phyloP scores from a whole-genome alignment of 2,329 filamentous ascomycete genomes.

The Plenodomus biglobosus region DNA sequence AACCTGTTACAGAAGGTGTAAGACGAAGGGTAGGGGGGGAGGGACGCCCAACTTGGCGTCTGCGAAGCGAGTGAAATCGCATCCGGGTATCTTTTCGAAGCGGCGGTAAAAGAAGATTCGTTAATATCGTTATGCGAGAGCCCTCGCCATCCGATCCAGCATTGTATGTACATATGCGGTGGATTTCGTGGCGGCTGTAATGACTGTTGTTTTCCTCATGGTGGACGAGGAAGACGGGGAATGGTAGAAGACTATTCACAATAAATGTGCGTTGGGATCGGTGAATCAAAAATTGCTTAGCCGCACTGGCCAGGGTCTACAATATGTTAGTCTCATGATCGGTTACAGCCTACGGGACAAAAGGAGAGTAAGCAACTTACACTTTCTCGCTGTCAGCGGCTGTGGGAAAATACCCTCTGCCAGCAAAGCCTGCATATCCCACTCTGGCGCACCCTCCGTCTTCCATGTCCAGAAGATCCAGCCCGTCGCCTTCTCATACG shows the following conservation, averaged over 20 bases:
- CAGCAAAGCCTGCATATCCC: slow-evolving; percentile 51
- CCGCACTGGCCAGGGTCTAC: slow-evolving; percentile 42
- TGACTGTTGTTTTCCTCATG: too few relatives aligned
- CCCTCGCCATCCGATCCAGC: background rate
- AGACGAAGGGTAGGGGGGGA: too few relatives aligned
- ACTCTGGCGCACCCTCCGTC: slow-evolving; percentile 53
- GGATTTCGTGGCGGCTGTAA: background rate
- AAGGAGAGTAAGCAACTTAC: slow-evolving; percentile 31
- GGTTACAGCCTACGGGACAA: background rate
- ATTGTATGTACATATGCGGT: too few relatives aligned
- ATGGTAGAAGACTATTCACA: too few relatives aligned
- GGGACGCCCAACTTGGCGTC: background rate
- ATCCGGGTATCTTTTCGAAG: slow-evolving; percentile 30
- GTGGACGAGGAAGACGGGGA: slow-evolving; percentile 12
- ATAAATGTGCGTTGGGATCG: too few relatives aligned
- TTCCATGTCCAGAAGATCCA: slow-evolving; percentile 58
- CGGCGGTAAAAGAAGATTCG: slow-evolving; percentile 21
- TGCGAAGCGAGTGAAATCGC: slow-evolving; percentile 21
- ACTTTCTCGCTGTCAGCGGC: slow-evolving; percentile 43
- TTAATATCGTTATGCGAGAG: slow-evolving; percentile 22
- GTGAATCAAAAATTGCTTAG: slow-evolving; percentile 22
- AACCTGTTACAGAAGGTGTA: too few relatives aligned
- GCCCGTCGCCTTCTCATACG: slow-evolving; percentile 51
- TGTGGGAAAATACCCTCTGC: slow-evolving; percentile 54
- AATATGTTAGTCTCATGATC: slow-evolving; percentile 8